A percentile compares a stretch with the other conserved stretches of the same genome.
Evolutionary conservation across 768 basidiomycete species (phyloP).

Genomic region (Leccinum olivaceopallidum): DNA sequence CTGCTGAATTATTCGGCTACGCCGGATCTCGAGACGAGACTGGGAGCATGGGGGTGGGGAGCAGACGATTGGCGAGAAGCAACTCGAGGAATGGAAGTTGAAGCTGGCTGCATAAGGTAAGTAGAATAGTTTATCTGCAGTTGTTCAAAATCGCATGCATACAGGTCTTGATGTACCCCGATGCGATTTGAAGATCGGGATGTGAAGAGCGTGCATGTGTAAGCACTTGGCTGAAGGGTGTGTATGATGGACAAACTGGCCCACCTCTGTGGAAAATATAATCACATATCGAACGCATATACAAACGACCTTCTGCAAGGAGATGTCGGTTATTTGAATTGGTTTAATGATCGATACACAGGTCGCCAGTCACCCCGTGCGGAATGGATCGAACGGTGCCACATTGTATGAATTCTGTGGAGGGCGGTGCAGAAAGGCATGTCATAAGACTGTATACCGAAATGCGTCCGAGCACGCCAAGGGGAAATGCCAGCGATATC

Average conservation of each 20-base stretch:
- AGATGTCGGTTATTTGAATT: not conserved
- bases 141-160: not conserved
- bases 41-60: not conserved
- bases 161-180: not conserved
- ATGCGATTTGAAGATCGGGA: slow-evolving; percentile 1
- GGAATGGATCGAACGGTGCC: not conserved
- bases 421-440: not conserved
- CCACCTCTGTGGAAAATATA: not conserved
- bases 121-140: not conserved
- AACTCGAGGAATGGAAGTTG: slow-evolving; percentile 7
- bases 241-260: not conserved
- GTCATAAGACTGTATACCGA: not conserved
- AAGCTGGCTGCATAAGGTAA: not conserved
- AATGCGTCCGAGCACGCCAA: not conserved
- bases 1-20: not conserved
- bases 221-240: not conserved
- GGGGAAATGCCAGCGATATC: not conserved
- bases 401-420: not conserved
- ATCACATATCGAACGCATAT: not conserved
- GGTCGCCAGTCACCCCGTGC: not conserved
- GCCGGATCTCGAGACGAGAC: not conserved
- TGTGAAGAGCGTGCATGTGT: not conserved
- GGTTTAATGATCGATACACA: not conserved
- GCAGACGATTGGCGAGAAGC: not conserved
- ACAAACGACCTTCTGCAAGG: not conserved